Evolutionary conservation across 257 asterid species (phyloP), one percentile per base, ranked within the genome.

Genomic region (Solanum clarkiae): DNA sequence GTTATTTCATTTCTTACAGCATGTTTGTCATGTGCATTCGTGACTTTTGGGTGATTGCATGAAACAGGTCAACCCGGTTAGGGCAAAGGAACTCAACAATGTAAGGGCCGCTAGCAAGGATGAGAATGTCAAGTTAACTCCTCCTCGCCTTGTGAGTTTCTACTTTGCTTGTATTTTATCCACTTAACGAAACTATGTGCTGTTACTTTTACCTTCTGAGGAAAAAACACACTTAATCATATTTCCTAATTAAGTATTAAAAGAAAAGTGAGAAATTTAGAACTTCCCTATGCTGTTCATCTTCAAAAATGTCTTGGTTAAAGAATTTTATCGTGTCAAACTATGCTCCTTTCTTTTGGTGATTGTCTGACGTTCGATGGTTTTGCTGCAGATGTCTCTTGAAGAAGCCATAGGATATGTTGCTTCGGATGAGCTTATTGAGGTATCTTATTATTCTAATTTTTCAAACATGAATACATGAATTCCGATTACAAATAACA

Each of bases 371-470:
- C 17, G 4, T 65, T 83, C 32, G 57, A 24, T 56, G 77, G 6
- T 55, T 15, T 84, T 87, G 80, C 84, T 87, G 91, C 94, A 97
- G 99, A 93, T 97, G 87, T 89, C 92, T 55, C 97, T 97, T 12
- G 99, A 97, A 88, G 99, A 97, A 91, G 99, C 99, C 62, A 97
- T 95, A 84, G 99, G 98, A 77, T 95, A 95, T 57, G 99, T 97
- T 86, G 99, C 98, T 59, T 89, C 98, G 2, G 98, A 95, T 83
- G 99, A 97, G 89, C 99, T 97, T 70, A 97, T 97, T 82, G 99
- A 97, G 99, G 99, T 94, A 89, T 16, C 66, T 56, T 22, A 57
- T 8, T 14, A 45, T 63, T 63, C 62, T 56, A 24, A 26, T 45
- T 10, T 80, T 15, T 69, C 22, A 16, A 69, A 17, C 26, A 2